Percentiles rank a stretch among this genome's conserved stretches.
Conservation (phyloP, 257 asterid species). For the Solanum phureja region DNA sequence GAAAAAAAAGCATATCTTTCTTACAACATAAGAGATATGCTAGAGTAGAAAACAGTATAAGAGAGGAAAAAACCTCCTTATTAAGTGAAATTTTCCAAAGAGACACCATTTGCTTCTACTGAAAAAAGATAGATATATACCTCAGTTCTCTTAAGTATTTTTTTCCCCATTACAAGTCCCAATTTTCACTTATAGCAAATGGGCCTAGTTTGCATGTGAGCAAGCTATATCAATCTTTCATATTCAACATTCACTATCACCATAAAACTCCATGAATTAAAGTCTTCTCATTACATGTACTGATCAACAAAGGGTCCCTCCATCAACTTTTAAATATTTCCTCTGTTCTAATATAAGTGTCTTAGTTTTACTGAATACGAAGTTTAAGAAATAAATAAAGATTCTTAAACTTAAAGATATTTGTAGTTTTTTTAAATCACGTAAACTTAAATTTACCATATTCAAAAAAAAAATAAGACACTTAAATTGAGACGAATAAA, state of each 20-base stretch:
- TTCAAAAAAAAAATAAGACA: too few species aligned
- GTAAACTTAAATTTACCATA: too few species aligned
- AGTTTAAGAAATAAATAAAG: background rate
- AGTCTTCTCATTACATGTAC: background rate
- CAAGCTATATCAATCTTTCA: conserved; percentile 13
- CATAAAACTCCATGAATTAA: background rate
- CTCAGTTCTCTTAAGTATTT: background rate
- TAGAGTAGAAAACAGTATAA: background rate
- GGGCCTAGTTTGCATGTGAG: conserved; percentile 6
- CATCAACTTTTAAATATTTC: background rate
- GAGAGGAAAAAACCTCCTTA: background rate
- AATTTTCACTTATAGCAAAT: background rate
- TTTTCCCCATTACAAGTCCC: background rate
- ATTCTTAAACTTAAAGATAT: background rate
- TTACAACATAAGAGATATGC: conserved; percentile 3
- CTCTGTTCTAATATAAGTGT: background rate
- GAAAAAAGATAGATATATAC: background rate
- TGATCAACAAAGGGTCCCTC: conserved; percentile 12
- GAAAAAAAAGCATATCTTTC: background rate
- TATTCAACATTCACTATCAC: background rate
- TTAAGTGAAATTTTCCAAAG: background rate
- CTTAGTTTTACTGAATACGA: background rate
- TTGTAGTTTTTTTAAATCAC: too few species aligned
- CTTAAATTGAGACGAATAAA: too few species aligned
- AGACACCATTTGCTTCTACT: background rate